phyloP scores from a whole-genome alignment of 805 yeast genomes.

The Teunomyces funiuensis region DNA sequence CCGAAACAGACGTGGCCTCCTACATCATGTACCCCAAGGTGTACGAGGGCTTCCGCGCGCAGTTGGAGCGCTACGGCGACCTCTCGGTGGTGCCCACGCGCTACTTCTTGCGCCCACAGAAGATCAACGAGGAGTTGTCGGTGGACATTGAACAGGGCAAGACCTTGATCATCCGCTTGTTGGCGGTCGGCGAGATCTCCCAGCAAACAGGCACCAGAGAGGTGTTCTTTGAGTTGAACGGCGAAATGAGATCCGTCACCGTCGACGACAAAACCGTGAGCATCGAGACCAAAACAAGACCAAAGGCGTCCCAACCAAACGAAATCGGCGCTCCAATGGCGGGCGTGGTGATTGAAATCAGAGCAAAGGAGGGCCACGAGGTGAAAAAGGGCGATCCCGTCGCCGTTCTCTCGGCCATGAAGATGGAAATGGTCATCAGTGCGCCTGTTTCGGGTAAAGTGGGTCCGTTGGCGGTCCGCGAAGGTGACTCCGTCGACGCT shows the following conservation, averaged over 20 bases:
- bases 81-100: constrained; percentile 91
- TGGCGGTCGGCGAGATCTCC: constrained; percentile 90
- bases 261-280: constrained; percentile 86
- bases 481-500: constrained; percentile 95
- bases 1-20: constrained; percentile 89
- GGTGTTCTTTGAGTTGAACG: constrained; percentile 96
- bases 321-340: constrained; percentile 99
- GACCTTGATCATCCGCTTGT: constrained; percentile 82
- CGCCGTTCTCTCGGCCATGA: constrained; percentile 95
- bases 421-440: constrained; percentile 98
- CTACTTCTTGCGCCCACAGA: constrained; percentile 84
- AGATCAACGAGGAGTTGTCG: constrained; percentile 81
- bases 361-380: constrained; percentile 81
- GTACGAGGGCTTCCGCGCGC: constrained; percentile 79
- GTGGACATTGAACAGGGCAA: constrained; percentile 96
- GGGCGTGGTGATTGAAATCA: constrained; percentile 94
- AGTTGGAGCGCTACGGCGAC: constrained; percentile 80
- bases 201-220: constrained; percentile 87
- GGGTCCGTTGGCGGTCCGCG: constrained; percentile 72
- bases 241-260: constrained; percentile 95
- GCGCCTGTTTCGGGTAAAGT: constrained; percentile 88
- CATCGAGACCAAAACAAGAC: constrained; percentile 80
- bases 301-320: constrained; percentile 89
- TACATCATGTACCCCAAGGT: constrained; percentile 99
- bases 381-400: constrained; percentile 96